A percentile compares a stretch with the other conserved stretches of the same genome.
Conservation (phyloP, 164 flowering plant genomes). For the Annona squamosa region DNA sequence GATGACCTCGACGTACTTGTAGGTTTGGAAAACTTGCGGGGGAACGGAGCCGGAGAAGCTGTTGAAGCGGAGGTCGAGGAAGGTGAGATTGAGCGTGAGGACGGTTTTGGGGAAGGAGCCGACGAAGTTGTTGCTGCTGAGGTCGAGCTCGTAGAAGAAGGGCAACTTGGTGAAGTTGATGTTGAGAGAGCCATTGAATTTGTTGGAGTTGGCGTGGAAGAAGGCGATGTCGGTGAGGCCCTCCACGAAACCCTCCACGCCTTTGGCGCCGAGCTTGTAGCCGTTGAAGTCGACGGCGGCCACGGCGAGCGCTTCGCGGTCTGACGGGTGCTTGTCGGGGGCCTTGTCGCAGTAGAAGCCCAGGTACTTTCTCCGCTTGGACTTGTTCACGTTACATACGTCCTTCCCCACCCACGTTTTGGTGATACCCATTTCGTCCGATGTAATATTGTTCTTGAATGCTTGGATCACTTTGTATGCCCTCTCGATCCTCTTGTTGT, state of each 20-base stretch:
- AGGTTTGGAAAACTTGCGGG: slow-evolving; percentile 16
- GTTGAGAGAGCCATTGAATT: slow-evolving; percentile 22
- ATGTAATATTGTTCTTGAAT: slow-evolving; percentile 38
- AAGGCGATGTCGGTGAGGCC: slow-evolving; percentile 29
- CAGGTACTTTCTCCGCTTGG: slow-evolving; percentile 20
- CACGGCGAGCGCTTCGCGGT: slow-evolving; percentile 15
- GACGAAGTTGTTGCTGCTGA: slow-evolving; percentile 35
- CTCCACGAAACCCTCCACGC: slow-evolving; percentile 20
- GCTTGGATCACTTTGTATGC: slow-evolving; percentile 39
- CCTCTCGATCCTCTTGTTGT: slow-evolving; percentile 2
- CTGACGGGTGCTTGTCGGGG: slow-evolving; percentile 50
- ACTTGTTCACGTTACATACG: slow-evolving; percentile 22
- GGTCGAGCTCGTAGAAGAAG: slow-evolving; percentile 34
- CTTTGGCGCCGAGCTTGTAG: slow-evolving; percentile 16
- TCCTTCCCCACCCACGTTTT: slow-evolving; percentile 48
- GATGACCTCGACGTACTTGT: slow-evolving; percentile 19
- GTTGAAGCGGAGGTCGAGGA: slow-evolving; percentile 39
- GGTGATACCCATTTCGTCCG: slow-evolving; percentile 39
- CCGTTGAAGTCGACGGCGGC: slow-evolving; percentile 42
- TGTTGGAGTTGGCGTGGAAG: slow-evolving; percentile 44
- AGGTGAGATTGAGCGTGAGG: slow-evolving; percentile 15
- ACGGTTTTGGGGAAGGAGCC: slow-evolving; percentile 29
- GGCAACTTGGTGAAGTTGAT: slow-evolving; percentile 15
- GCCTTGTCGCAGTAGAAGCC: slow-evolving; percentile 53
- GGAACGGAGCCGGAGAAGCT: slow-evolving; percentile 28